A percentile compares a stretch with the other conserved stretches of the same genome.
Conservation (phyloP, 2,329 filamentous ascomycete genomes). For the Fusarium compactum region DNA sequence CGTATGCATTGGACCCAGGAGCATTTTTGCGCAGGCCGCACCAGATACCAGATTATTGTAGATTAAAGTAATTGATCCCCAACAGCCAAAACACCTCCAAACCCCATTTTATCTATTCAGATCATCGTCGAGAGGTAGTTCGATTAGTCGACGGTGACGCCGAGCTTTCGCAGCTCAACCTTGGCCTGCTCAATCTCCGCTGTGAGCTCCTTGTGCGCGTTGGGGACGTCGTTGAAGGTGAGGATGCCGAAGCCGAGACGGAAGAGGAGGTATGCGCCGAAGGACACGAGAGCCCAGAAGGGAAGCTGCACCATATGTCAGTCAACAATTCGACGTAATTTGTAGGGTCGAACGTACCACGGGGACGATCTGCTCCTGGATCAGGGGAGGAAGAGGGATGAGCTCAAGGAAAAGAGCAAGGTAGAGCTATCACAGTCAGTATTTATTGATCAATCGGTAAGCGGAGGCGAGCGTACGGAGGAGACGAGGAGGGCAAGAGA, state of each 20-base stretch:
- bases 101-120: constrained; percentile 32
- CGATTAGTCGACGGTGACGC: constrained; percentile 80
- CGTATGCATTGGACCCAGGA: background rate
- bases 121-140: constrained; percentile 1
- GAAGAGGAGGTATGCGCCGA: constrained; percentile 92
- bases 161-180: constrained; percentile 77
- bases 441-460: constrained; percentile 13
- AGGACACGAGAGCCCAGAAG: constrained; percentile 90
- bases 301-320: constrained; percentile 72
- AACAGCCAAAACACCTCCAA: background rate
- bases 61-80: constrained; percentile 38
- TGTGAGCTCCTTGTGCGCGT: constrained; percentile 91
- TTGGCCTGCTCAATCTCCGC: constrained; percentile 83
- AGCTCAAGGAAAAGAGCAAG: constrained; percentile 86
- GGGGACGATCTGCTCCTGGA: constrained; percentile 89
- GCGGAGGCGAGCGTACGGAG: constrained; percentile 71
- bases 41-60: constrained; percentile 32
- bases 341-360: constrained; percentile 71
- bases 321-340: background rate
- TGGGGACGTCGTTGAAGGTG: constrained; percentile 95
- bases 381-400: constrained; percentile 79
- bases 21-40: constrained; percentile 27
- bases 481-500: constrained; percentile 88
- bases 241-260: constrained; percentile 92
- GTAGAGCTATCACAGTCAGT: constrained; percentile 76